These are phyloP conservation scores for Scheffersomyces segobiensis DNA, from an alignment of 1,139 yeast genomes.

Conservation along the genomic window DNA sequence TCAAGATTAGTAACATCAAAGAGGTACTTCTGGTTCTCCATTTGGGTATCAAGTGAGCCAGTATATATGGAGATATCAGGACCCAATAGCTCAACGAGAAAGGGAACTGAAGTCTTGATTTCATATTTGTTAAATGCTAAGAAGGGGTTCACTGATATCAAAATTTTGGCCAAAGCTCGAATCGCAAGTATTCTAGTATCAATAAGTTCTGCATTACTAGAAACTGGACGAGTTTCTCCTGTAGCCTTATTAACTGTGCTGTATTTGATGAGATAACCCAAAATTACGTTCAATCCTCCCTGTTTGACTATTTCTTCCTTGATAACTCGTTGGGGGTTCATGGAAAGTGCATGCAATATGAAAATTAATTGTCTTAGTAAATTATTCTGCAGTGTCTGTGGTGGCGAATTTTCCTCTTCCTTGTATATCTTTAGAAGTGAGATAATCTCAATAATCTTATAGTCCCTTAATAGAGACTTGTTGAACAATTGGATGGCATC, in stretches of 20 bases:
- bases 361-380: constrained; percentile 19
- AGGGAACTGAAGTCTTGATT: constrained; percentile 44
- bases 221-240: constrained; percentile 23
- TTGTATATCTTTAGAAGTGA: constrained; percentile 23
- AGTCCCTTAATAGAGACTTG: constrained; percentile 23
- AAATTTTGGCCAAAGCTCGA: constrained; percentile 43
- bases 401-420: constrained; percentile 13
- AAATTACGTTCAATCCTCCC: constrained; percentile 41
- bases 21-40: constrained; percentile 16
- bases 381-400: constrained; percentile 12
- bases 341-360: constrained; percentile 28
- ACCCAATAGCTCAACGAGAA: constrained; percentile 48
- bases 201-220: constrained; percentile 8
- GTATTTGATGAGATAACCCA: constrained; percentile 37
- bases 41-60: constrained; percentile 8
- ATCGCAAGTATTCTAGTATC: constrained; percentile 30
- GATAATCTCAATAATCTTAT: constrained; percentile 28
- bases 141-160: constrained; percentile 43
- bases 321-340: constrained; percentile 22
- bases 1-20: constrained; percentile 36
- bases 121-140: constrained; percentile 43
- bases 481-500: constrained; percentile 33
- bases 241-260: constrained; percentile 23
- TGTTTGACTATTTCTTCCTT: constrained; percentile 46
- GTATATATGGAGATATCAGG: constrained; percentile 27